Base-by-base conservation (phyloP, 805 yeast species). In the Metschnikowia lochheadii region DNA sequence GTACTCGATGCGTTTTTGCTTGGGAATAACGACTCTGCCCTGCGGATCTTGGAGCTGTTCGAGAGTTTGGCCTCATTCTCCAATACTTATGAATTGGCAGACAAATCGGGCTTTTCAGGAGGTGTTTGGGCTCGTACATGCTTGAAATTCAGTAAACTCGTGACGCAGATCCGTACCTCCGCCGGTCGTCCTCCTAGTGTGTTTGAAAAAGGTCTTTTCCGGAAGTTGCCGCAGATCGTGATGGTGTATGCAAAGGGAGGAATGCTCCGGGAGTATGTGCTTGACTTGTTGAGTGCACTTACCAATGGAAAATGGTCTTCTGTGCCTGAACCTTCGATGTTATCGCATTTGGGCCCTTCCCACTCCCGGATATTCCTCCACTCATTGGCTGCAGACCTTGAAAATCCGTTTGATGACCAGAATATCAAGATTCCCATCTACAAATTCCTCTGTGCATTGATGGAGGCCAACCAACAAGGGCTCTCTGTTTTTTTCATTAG, bases 391-490 rank as follows among this genome's bases (percentile, higher is more conserved):
- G 56, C 75, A 0, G 90, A 88, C 56, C 70, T 90, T 58, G 76
- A 78, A 29, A 80, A 79, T 54, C 71, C 80, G 0, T 71, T 82
- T 54, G 82, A 79, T 48, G 80, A 78, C 55, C 75, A 75, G 51
- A 64, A 65, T n/a, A 67, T 83, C 42, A 79, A 81, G 52, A 76
- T 81, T 32, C 69, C 78, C 6, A 63, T 85, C 13, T 85, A 83
- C 61, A 81, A 79, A 49, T 84, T 87, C 53, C 79, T 87, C 48
- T 77, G 89, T 21, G 75, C 87, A 0, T 81, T 85, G 3, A 76
- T 86, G 78, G 81, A 78, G 51, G 85, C 88, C 5, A 80, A 81
- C 42, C 94, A 87, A 63, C 88, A 87, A 63, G 95, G 94, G 2
- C 65, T 87, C n/a, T 77, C 91, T 0, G 82, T 85, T 44, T 72